Evolutionary conservation across 257 asterid species (phyloP), one percentile per base, ranked within the genome.

Genomic region (Rhazya stricta): DNA sequence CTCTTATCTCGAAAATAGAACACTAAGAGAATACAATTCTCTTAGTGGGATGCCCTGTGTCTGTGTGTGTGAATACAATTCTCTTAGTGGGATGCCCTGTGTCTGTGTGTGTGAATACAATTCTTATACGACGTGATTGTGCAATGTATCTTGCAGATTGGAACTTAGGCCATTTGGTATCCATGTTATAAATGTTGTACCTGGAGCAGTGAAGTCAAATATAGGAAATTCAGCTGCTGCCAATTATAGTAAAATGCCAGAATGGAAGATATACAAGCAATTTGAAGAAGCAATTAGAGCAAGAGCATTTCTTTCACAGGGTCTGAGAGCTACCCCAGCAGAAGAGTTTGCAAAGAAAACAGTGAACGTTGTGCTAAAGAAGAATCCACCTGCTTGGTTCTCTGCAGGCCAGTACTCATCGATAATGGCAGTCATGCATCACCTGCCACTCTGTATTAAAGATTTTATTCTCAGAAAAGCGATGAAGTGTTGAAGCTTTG

Each of bases 191-290:
- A 84, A 79, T 53, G 80, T 91, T 37, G 97, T 89, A 6, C 99
- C 99, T 2, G 98, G 99, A 70, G 96, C 96, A 30, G 86, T 94
- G 74, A 85, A 74, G 76, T 94, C 98, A 0, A 92, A 90, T 48
- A 76, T 94, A 78, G 98, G 94, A 72, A 83, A 81, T 58, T 81
- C 97, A 16, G 98, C 96, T 32, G 23, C 85, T 32, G 80, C 85
- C 7, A 76, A 11, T 60, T 87, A 88, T 84, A 83, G 29, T 36
- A 76, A 72, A 72, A 90, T 90, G 99, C 99, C 99, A 0, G 98
- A 92, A 67, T 94, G 96, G 98, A 89, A 92, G 80, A 70, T 90
- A 67, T 94, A 87, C 89, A 92, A 94, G 85, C 83, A 66, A 72
- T 94, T 87, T 66, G 89, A 83, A 74, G 92, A 81, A 67, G 85